Base-by-base conservation (phyloP, 1,139 yeast species). In the Taphrina confusa region DNA sequence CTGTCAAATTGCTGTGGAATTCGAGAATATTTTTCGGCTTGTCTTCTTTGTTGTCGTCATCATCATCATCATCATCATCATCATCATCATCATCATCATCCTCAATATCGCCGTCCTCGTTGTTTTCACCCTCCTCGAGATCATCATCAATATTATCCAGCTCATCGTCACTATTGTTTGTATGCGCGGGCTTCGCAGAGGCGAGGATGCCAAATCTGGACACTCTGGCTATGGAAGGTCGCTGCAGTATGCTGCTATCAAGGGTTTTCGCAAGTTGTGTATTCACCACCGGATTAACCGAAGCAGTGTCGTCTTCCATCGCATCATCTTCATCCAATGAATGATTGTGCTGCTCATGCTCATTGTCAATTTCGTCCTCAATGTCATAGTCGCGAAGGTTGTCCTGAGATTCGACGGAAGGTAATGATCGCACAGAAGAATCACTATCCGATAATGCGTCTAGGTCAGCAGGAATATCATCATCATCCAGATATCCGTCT, bases 401-500 rank as follows among this genome's bases (percentile, higher is more conserved):
- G 14, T 25, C 20, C n/a, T 39, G 25, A 4, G 47, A 42, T 2
- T 23, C 11, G 1, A 18, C 42, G 8, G 42, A 37, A 4, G 31
- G 31, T 11, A 31, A 30, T 8, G 50, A 45, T 18, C 22, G 14
- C 5, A 9, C 31, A 8, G 37, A 27, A 14, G 50, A 45, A 9
- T 16, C 37, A 9, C 25, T 45, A 16, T 45, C 57, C 2, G 57
- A 52, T n/a, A 52, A 22, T 18, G 39, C 40, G 22, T 52, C 57
- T 5, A 52, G 40, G 31, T 52, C 57, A 16, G 39, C 57, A 20
- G 57, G 57, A 16, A 52, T 40, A n/a, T 52, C 57, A 23, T 39
- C 49, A 9, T 52, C 49, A 3, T 27, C 30, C 31, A 18, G 11
- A 12, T 39, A 30, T 4, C 25, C 40, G 30, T 22, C 36, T n/a